These are phyloP conservation scores for Rhynchospora pubera DNA, from an alignment of 176 grass and related monocot genomes.

Conservation along the genomic window DNA sequence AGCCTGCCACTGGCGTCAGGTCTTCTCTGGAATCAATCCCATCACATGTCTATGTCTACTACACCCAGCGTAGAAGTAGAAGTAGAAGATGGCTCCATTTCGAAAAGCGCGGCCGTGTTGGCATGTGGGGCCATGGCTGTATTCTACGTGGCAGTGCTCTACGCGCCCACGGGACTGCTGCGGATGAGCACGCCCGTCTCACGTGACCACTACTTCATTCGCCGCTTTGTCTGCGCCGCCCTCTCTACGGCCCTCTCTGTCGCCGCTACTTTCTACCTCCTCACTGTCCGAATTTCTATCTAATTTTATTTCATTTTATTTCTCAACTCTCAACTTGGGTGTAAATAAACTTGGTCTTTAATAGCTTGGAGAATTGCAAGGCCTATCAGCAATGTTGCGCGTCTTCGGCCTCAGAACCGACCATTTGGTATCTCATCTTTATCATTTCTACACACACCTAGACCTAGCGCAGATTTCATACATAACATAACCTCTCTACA, in stretches of 20 bases:
- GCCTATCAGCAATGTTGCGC: constrained; percentile 32
- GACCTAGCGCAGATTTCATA: no score
- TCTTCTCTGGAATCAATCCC: not conserved
- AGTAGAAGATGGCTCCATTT: no score
- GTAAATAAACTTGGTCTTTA: not conserved
- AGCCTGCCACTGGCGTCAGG: not conserved
- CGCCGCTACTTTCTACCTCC: constrained; percentile 10
- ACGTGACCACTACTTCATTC: constrained; percentile 25
- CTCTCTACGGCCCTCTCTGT: constrained; percentile 31
- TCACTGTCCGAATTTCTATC: no score
- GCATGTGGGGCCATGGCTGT: constrained; percentile 41
- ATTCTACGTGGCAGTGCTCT: constrained; percentile 44
- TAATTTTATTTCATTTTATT: no score
- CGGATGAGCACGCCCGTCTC: constrained; percentile 32
- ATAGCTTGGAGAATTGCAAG: constrained; percentile 15
- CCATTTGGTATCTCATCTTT: constrained; percentile 40
- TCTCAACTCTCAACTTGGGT: no score
- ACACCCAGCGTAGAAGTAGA: no score
- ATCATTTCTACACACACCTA: not conserved
- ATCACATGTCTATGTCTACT: no score
- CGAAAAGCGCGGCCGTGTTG: not conserved
- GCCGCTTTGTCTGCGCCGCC: constrained; percentile 33
- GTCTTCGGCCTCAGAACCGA: constrained; percentile 60
- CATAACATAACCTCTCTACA: no score
- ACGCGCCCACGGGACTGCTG: constrained; percentile 35